These are phyloP conservation scores for Pterocarpus santalinus DNA, from an alignment of 306 rosid species.

Conservation along the genomic window DNA sequence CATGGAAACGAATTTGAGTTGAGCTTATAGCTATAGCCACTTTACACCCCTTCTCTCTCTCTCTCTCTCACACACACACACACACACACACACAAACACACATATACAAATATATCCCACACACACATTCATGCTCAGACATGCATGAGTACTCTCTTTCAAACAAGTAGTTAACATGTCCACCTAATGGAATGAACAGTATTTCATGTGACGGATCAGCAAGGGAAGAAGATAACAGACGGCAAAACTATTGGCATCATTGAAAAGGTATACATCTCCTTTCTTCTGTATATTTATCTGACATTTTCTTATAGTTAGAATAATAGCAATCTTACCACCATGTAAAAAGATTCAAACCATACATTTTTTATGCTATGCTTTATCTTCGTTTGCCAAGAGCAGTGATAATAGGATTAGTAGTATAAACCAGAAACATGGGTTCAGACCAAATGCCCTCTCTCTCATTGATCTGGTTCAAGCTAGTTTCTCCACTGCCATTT, in stretches of 20 bases:
- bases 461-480: neutral
- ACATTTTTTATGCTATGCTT: neutral
- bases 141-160: too few relatives aligned
- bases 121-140: too few relatives aligned
- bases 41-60: too few relatives aligned
- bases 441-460: neutral
- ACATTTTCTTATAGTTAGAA: neutral
- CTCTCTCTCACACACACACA: too few relatives aligned
- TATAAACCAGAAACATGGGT: neutral
- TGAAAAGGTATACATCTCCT: slow-evolving; percentile 69
- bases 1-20: neutral
- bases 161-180: slow-evolving; percentile 41
- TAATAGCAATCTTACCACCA: slow-evolving; percentile 4
- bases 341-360: neutral
- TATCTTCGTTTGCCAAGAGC: neutral
- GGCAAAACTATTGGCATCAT: slow-evolving; percentile 69
- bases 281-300: slow-evolving; percentile 14
- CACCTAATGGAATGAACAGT: slow-evolving; percentile 55
- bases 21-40: neutral
- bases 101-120: too few relatives aligned
- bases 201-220: slow-evolving; percentile 90
- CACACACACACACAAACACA: too few relatives aligned
- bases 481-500: slow-evolving; percentile 11
- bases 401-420: neutral
- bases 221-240: slow-evolving; percentile 80